Percentiles rank a stretch among this genome's conserved stretches.
Conservation (phyloP, 768 basidiomycete genomes). For the Saitozyma podzolica region DNA sequence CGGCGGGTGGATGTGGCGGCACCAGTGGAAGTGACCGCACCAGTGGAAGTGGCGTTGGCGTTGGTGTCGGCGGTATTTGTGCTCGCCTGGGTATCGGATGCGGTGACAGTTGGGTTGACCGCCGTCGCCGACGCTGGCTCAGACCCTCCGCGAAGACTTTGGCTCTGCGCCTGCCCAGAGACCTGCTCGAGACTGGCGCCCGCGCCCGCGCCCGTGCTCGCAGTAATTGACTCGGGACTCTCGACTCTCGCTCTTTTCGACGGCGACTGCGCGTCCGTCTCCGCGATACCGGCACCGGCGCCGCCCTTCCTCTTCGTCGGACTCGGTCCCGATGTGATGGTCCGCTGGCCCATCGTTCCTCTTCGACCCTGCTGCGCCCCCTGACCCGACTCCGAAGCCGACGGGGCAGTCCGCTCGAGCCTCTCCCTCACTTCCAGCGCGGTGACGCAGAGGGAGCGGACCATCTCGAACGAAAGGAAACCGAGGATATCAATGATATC, state of each 20-base stretch:
- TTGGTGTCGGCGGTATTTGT: not conserved
- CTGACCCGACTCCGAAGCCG: not conserved
- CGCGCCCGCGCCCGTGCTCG: too few species aligned
- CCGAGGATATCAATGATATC: conserved; percentile 96
- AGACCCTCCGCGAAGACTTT: not conserved
- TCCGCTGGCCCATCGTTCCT: too few species aligned
- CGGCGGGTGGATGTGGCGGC: not conserved
- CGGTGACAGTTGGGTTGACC: not conserved
- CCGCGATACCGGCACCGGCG: not conserved
- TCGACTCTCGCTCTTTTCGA: not conserved
- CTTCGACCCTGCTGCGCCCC: not conserved
- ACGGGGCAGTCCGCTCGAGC: conserved; percentile 13
- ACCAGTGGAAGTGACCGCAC: not conserved
- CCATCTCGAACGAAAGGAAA: conserved; percentile 96
- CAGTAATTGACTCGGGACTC: not conserved
- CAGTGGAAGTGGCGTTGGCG: not conserved
- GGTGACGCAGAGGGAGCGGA: conserved; percentile 84
- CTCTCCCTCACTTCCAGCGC: conserved; percentile 66
- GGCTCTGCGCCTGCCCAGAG: too few species aligned
- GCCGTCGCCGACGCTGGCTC: not conserved
- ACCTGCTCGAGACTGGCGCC: too few species aligned
- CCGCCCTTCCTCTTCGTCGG: not conserved
- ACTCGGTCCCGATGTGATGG: not conserved
- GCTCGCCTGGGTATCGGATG: too few species aligned
- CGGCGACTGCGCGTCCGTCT: not conserved